These are phyloP conservation scores for Andalucia godoyi DNA, from an alignment of 78 protist species.

Conservation along the genomic window DNA sequence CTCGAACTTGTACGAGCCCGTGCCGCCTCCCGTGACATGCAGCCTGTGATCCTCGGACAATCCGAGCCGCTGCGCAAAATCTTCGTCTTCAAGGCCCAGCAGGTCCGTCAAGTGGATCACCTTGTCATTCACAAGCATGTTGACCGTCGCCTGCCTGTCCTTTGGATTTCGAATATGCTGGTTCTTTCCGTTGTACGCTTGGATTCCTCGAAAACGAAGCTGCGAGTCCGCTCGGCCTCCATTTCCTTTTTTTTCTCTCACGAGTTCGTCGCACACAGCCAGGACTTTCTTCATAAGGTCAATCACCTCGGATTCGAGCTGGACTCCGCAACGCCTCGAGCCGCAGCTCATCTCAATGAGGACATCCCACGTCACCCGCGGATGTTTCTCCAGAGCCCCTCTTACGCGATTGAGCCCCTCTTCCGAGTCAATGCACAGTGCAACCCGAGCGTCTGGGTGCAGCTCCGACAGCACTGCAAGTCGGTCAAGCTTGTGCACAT, in stretches of 20 bases:
- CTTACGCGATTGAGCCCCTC: background rate
- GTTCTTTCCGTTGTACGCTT: slow-evolving; percentile 5
- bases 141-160: too few species aligned
- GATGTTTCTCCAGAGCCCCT: background rate
- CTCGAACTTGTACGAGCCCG: slow-evolving; percentile 6
- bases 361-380: background rate
- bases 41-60: too few species aligned
- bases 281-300: too few species aligned
- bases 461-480: background rate
- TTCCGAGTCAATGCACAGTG: background rate
- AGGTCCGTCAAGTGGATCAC: background rate
- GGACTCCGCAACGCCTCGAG: slow-evolving; percentile 18
- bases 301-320: background rate
- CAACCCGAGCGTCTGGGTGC: background rate
- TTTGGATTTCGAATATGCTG: slow-evolving; percentile 15
- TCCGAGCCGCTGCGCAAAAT: too few species aligned
- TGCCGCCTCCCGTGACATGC: slow-evolving; percentile 18
- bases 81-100: background rate
- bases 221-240: too few species aligned
- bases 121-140: background rate
- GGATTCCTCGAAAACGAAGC: background rate
- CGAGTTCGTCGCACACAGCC: too few species aligned
- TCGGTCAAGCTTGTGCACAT: background rate
- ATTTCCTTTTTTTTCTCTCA: too few species aligned
- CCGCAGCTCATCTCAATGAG: slow-evolving; percentile 10